phyloP scores from a whole-genome alignment of 1,139 yeast genomes.

The Candida labiduridarum region DNA sequence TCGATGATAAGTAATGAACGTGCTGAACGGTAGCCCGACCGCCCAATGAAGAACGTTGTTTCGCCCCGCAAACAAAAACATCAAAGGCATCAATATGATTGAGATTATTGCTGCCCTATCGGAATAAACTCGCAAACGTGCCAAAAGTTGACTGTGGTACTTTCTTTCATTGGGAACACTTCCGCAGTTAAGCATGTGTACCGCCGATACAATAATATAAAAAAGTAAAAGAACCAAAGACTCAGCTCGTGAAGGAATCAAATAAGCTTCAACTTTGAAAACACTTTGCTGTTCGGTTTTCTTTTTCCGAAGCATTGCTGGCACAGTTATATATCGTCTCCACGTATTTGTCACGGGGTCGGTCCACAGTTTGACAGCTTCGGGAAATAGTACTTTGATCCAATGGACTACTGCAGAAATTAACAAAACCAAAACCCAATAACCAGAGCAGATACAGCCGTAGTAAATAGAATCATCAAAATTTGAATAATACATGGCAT shows the following conservation, averaged over 20 bases:
- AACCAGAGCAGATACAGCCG: constrained; percentile 51
- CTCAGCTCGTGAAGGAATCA: constrained; percentile 33
- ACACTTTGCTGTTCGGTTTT: constrained; percentile 26
- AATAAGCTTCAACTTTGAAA: constrained; percentile 21
- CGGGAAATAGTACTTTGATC: constrained; percentile 32
- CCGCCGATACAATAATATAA: constrained; percentile 43
- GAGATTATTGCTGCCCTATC: constrained; percentile 37
- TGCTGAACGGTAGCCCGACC: constrained; percentile 62
- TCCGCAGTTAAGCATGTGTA: constrained; percentile 26
- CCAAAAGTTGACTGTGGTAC: constrained; percentile 19
- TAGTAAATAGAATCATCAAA: constrained; percentile 43
- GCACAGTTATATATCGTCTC: constrained; percentile 33
- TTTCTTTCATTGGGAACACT: constrained; percentile 28
- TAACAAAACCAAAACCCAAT: constrained; percentile 49
- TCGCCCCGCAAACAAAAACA: constrained; percentile 62
- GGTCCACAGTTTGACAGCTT: constrained; percentile 21
- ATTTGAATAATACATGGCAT: constrained; percentile 33
- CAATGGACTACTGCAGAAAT: constrained; percentile 45
- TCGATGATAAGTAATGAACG: constrained; percentile 59
- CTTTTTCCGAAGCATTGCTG: constrained; percentile 29
- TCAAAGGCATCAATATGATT: constrained; percentile 45
- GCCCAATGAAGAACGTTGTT: constrained; percentile 57
- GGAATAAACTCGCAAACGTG: constrained; percentile 30
- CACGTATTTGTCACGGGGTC: constrained; percentile 26
- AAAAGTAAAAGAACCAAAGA: constrained; percentile 33